Evolutionary conservation across 805 yeast species (phyloP), one percentile per base, ranked within the genome.

Genomic region (Naumovozyma dairenensis): DNA sequence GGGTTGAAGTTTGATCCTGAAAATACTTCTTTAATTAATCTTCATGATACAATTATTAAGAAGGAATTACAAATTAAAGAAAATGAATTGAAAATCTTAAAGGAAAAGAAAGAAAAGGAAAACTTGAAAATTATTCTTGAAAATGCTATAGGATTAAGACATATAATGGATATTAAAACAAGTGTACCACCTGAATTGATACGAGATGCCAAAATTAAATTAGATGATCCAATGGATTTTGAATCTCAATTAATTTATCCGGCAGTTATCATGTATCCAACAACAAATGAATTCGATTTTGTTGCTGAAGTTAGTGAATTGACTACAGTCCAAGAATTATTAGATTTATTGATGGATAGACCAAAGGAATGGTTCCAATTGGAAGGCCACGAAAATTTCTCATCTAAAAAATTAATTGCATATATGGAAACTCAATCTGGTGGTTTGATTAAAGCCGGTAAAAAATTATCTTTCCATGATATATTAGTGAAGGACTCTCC

Each of bases 231-330:
- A 12, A 48, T 63, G 27, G 92, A 83, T 59, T 68, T 65, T 42
- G 85, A 80, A 46, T 77, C 94, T 0, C 87, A 82, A 49, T 60
- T 89, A 30, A 67, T 80, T n/a, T 69, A 85, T 45, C 95, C 96
- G 0, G 80, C 87, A 0, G 65, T 80, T 63, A 63, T 84, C 3
- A 57, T 87, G 37, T 89, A 85, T 46, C 96, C 97, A 16, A 71
- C 86, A 2, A 74, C 73, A 4, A 80, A 80, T 54, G 92, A 84
- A 53, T 82, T 85, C 45, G 96, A 89, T 55, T 77, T 78, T 46
- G 64, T 89, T 25, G 81, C 77, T 2, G 78, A 77, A 39, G 70
- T 80, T 5, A 74, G 89, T 38, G 96, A 86, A 56, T 59, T 77
- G 24, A 66, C 78, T 1, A 70, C 89, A 0, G 74, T 89, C 0